Base-by-base conservation (phyloP, 176 grass and related monocot species). In the Lolium multiflorum region DNA sequence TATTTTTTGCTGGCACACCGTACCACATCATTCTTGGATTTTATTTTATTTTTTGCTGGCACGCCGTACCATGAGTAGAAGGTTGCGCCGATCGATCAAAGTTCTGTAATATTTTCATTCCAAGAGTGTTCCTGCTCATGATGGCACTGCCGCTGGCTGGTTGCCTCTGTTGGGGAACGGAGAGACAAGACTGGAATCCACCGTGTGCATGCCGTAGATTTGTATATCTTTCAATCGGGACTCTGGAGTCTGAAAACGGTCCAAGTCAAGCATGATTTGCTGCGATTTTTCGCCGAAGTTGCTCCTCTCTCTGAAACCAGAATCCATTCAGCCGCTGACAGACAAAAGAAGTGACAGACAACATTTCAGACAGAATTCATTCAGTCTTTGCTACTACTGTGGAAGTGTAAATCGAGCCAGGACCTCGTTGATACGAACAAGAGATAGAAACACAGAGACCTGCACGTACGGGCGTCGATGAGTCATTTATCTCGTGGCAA, bases 401-500 rank as follows among this genome's bases (percentile, higher is more conserved):
- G 17, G 51, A 4, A 4, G 59, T 31, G 60, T 46, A 41, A 28
- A 80, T 7, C 39, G 14, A 71, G 21, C 74, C 43, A 65, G 31
- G 31, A 31, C 24, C 73, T 10, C 43, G 17, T 1, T 9, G 50
- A 71, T 0, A 26, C n/a, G 18, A 44, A 82, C 21, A 11, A 11
- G 37, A 60, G 81, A 73, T 12, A 4, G 31, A 10, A 18, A 39
- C 10, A n/a, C 78, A 48, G 46, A 9, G 5, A 62, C 44, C 71
- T 44, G 48, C 46, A 28, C 60, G 58, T 62, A 46, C 5, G 5
- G 60, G 63, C 26, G 18, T 15, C 28, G 15, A 73, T 7, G 71
- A 6, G n/a, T 55, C 47, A 43, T 89, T 72, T 47, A 79, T 11
- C 89, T 79, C 64, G 84, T 65, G 89, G 31, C 62, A 4, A 61